phyloP scores from a whole-genome alignment of 2,329 filamentous ascomycete genomes.

The Penicillium crustosum region DNA sequence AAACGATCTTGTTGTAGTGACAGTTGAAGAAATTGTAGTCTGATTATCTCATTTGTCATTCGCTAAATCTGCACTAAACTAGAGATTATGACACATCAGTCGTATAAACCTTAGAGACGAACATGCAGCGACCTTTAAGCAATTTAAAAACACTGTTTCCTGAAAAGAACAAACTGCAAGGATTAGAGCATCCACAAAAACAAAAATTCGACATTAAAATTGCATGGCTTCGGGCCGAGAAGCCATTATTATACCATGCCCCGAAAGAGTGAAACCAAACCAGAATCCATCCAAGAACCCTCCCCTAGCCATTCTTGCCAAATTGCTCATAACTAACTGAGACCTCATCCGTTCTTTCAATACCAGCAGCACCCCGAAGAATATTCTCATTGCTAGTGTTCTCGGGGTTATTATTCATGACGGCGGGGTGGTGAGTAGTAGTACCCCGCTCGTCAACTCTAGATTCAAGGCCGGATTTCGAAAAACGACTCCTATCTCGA shows the following conservation, averaged over 20 bases:
- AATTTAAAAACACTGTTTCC: too few relatives aligned
- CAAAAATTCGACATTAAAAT: too few relatives aligned
- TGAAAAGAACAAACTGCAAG: too few relatives aligned
- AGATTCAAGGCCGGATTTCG: too few relatives aligned
- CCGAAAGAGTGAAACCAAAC: not conserved
- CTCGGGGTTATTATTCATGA: constrained; percentile 1
- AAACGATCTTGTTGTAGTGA: not conserved
- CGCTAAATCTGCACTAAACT: not conserved
- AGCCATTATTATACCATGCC: not conserved
- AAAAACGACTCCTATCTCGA: too few relatives aligned
- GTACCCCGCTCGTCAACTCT: too few relatives aligned
- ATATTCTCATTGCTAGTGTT: constrained; percentile 23
- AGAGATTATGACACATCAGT: not conserved
- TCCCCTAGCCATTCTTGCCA: constrained; percentile 1
- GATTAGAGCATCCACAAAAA: too few relatives aligned
- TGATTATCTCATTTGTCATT: not conserved
- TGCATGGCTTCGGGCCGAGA: not conserved
- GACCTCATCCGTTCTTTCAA: constrained; percentile 25
- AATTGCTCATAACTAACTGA: constrained; percentile 15
- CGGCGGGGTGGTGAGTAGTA: too few relatives aligned
- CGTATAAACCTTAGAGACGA: not conserved
- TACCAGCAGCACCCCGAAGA: constrained; percentile 16
- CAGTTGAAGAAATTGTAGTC: not conserved
- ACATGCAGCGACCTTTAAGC: not conserved
- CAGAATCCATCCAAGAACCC: not conserved